Base-by-base conservation (phyloP, 73 alveolate species). In the Paraurostyla sp. region DNA sequence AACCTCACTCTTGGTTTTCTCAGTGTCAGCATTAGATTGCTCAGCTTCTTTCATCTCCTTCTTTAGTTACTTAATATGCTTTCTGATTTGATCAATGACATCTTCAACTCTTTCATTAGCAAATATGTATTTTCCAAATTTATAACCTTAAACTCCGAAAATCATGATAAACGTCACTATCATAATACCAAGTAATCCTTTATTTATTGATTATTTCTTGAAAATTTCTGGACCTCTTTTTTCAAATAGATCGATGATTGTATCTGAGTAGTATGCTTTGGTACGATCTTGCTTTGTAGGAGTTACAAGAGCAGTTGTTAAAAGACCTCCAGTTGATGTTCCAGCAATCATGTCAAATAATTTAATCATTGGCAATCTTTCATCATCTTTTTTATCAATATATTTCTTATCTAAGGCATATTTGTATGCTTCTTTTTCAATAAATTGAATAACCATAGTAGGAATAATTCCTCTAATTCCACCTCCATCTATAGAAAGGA, bases 301-400 rank as follows among this genome's bases (percentile, higher is more conserved):
- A 48, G 58, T 40, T 25, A 69, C 76, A 3, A 65, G 45, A 7
- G 85, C 36, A 29, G 85, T 38, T 6, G 85, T 86, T 36, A 87
- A 52, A 22, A 87, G 58, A 4, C 85, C 90, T 30, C 93, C 93
- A 13, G 93, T 87, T 1, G 93, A 87, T 29, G 93, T 87, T 0
- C 93, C 93, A 25, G 80, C 71, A 16, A 56, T 35, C 90, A 87
- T 73, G 71, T 87, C 90, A 59, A 87, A 87, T 23, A 87, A 35
- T n/a, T 87, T 68, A 0, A 52, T 58, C 84, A 87, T 43, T 18
- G 23, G 68, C 25, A 45, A 23, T 7, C 73, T 76, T 62, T 23
- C 46, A 25, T 32, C 42, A 0, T 50, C 87, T 4, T 49, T 3
- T 49, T 4, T 63, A 7, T 59, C 57, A 22, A 59, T 35, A 27